A percentile compares a stretch with the other conserved stretches of the same genome.
Conservation (phyloP, 108 stramenopile genomes). For the Skeletonema marinoi region DNA sequence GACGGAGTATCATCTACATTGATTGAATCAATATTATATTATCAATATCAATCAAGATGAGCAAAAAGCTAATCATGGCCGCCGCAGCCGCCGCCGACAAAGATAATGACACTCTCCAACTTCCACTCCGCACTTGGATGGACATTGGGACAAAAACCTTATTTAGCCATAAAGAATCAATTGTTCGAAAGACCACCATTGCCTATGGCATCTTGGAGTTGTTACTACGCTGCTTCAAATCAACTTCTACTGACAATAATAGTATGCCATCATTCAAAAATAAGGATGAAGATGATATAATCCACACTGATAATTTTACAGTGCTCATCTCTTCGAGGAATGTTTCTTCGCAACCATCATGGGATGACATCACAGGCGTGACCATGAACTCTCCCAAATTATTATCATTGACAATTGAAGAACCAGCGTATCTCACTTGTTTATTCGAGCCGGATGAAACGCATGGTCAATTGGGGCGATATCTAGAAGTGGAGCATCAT, state of each 20-base stretch:
- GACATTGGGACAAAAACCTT: too few relatives aligned
- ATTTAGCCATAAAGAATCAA: neutral
- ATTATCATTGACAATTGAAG: neutral
- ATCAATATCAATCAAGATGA: too few relatives aligned
- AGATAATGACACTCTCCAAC: too few relatives aligned
- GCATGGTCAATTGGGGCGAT: conserved; percentile 2
- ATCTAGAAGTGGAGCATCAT: neutral
- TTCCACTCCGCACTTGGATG: too few relatives aligned
- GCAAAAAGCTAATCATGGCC: too few relatives aligned
- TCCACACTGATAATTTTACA: neutral
- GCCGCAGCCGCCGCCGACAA: too few relatives aligned
- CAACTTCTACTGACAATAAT: too few relatives aligned
- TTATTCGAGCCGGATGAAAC: neutral
- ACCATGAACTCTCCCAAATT: conserved; percentile 1
- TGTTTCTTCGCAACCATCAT: neutral
- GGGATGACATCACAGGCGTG: conserved; percentile 1
- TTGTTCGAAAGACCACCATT: conserved; percentile 19
- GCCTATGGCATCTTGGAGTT: conserved; percentile 17
- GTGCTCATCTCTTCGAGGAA: neutral
- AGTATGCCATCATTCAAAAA: too few relatives aligned
- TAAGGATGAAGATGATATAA: too few relatives aligned
- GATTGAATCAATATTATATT: too few relatives aligned
- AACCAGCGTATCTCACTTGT: neutral
- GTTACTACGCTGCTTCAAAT: neutral
- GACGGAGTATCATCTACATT: too few relatives aligned